Evolutionary conservation across 139 green algal species (phyloP).

Genomic region (Chlamydomonas incerta): DNA sequence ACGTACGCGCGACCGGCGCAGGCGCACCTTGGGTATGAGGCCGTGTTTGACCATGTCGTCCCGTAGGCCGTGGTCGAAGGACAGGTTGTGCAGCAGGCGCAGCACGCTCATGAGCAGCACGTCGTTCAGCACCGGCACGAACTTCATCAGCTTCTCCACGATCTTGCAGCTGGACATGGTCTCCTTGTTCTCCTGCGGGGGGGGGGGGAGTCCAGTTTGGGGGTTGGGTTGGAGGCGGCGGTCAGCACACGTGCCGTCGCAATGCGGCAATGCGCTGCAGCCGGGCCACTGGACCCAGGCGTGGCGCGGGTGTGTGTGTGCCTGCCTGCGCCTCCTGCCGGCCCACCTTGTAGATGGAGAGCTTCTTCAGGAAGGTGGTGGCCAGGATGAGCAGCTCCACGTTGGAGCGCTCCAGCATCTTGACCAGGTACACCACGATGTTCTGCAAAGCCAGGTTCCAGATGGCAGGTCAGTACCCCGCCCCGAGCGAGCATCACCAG

Average conservation of each 20-base stretch:
- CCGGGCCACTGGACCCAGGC: no score
- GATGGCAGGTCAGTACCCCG: no score
- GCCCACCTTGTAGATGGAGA: conserved; percentile 70
- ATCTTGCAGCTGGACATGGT: conserved; percentile 70
- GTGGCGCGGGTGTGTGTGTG: no score
- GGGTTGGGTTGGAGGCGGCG: no score
- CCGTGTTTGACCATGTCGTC: conserved; percentile 82
- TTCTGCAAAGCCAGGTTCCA: conserved; percentile 51
- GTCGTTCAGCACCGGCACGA: conserved; percentile 74
- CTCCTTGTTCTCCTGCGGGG: conserved; percentile 74
- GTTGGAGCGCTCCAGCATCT: conserved; percentile 81
- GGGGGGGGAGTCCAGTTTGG: background rate
- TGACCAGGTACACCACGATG: conserved; percentile 81
- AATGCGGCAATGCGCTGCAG: no score
- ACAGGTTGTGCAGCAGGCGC: conserved; percentile 91
- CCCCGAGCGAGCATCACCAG: no score
- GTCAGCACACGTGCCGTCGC: no score
- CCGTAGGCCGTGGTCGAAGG: conserved; percentile 80
- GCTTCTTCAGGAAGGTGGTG: conserved; percentile 87
- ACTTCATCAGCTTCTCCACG: conserved; percentile 74
- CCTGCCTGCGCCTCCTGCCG: no score
- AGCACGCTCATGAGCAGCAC: conserved; percentile 79
- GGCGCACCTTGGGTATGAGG: conserved; percentile 75
- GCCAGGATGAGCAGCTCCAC: conserved; percentile 88
- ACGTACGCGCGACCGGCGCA: no score